These are phyloP conservation scores for Cadophora sp. DNA, from an alignment of 2,329 filamentous ascomycete species.

Conservation along the genomic window DNA sequence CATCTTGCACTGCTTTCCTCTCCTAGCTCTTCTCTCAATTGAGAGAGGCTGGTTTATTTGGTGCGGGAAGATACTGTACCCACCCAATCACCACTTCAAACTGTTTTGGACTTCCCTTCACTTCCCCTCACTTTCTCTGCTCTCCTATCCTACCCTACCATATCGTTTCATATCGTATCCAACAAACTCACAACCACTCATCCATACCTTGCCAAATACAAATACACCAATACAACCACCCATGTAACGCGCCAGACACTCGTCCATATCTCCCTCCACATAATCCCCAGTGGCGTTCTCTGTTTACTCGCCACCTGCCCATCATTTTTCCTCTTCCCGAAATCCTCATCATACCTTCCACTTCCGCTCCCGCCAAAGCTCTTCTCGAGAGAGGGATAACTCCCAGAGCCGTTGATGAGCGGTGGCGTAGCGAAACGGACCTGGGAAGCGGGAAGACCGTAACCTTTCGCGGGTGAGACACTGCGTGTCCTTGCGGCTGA, in stretches of 20 bases:
- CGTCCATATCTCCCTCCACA: slow-evolving; percentile 65
- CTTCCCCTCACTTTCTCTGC: too few species aligned
- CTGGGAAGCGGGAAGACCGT: slow-evolving; percentile 40
- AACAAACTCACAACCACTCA: not conserved
- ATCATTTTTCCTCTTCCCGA: slow-evolving; percentile 21
- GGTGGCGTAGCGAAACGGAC: slow-evolving; percentile 34
- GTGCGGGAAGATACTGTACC: too few species aligned
- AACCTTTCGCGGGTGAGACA: slow-evolving; percentile 42
- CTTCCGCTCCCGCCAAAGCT: slow-evolving; percentile 26
- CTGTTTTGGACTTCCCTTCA: too few species aligned
- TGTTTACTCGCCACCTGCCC: not conserved
- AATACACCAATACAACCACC: slow-evolving; percentile 53
- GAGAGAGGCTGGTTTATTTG: too few species aligned
- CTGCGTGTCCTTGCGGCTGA: slow-evolving; percentile 39
- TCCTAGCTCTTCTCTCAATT: too few species aligned
- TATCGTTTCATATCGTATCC: not conserved
- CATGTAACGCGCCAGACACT: slow-evolving; percentile 68
- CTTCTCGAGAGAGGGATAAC: slow-evolving; percentile 5
- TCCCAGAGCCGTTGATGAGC: slow-evolving; percentile 28
- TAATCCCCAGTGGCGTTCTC: slow-evolving; percentile 51
- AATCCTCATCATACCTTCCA: slow-evolving; percentile 19
- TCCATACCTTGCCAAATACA: slow-evolving; percentile 26
- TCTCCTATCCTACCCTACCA: not conserved
- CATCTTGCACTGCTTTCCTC: too few species aligned
- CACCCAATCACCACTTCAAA: too few species aligned